A percentile compares a stretch with the other conserved stretches of the same genome.
Conservation (phyloP, 116 monocot genomes). For the Papilionanthe hybrid region DNA sequence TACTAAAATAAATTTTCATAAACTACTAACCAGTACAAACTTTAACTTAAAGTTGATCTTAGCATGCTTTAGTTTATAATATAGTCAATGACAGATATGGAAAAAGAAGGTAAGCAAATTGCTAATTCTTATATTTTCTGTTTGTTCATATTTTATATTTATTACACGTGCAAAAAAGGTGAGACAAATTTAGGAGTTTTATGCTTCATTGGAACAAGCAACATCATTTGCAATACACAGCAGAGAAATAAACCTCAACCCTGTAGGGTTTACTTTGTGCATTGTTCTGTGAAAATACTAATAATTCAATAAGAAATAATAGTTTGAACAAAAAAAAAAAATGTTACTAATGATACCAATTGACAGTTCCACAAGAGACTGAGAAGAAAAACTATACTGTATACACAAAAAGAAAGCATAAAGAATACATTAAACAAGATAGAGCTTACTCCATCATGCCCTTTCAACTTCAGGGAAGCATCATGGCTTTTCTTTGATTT, state of each 20-base stretch:
- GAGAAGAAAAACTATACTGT: not conserved
- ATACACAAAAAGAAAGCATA: not conserved
- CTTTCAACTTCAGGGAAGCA: constrained; percentile 59
- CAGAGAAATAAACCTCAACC: not conserved
- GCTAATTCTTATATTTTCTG: not conserved
- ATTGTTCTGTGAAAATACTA: not conserved
- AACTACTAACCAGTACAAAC: too few species aligned
- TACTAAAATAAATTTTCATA: too few species aligned
- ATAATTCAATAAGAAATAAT: not conserved
- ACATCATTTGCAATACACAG: not conserved
- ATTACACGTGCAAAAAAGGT: too few species aligned
- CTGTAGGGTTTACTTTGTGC: not conserved
- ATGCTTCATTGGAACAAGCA: not conserved
- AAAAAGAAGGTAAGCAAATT: not conserved
- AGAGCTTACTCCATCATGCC: constrained; percentile 83
- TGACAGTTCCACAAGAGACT: not conserved
- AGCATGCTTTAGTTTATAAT: not conserved
- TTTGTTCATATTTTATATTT: not conserved
- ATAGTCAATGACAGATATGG: not conserved
- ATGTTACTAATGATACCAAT: not conserved
- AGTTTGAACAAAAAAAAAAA: not conserved
- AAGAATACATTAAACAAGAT: constrained; percentile 8
- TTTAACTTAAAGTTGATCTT: not conserved
- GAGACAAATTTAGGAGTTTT: not conserved
- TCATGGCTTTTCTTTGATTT: constrained; percentile 32